These are phyloP conservation scores for Trametes gibbosa DNA, from an alignment of 768 basidiomycete genomes.

Conservation along the genomic window DNA sequence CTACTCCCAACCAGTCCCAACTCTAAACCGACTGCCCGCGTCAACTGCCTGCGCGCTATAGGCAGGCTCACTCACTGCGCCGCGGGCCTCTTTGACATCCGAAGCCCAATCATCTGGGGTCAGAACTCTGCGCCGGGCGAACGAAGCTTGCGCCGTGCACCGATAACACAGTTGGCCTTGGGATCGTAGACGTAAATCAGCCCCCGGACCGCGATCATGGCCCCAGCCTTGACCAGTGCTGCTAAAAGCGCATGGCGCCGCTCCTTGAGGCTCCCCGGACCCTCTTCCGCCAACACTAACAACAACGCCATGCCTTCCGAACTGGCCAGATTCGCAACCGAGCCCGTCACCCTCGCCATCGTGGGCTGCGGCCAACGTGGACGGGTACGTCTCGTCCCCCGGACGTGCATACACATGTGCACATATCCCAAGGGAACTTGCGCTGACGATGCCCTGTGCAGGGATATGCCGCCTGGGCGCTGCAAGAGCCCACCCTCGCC, in stretches of 20 bases:
- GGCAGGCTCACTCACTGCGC: background rate
- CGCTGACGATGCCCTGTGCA: constrained; percentile 27
- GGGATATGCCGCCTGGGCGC: constrained; percentile 65
- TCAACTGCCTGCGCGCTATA: background rate
- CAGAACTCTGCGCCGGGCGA: background rate
- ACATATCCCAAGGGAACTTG: background rate
- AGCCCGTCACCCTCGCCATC: constrained; percentile 68
- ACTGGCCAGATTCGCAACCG: constrained; percentile 5
- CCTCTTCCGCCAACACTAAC: background rate
- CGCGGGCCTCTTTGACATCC: background rate
- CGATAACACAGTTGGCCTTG: too few species aligned
- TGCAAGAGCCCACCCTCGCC: constrained; percentile 57
- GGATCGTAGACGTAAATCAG: background rate
- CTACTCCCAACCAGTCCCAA: background rate
- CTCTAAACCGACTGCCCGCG: background rate
- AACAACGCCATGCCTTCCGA: constrained; percentile 24
- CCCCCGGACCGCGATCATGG: constrained; percentile 12
- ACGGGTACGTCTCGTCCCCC: constrained; percentile 42
- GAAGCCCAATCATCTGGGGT: background rate
- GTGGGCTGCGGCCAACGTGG: constrained; percentile 86
- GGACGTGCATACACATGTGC: background rate
- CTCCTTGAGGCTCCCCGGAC: constrained; percentile 6
- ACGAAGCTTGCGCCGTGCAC: background rate
- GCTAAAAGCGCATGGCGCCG: constrained; percentile 22
- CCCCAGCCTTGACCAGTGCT: constrained; percentile 4